Evolutionary conservation across 1,284 basidiomycete genomes (phyloP), one percentile per base, ranked within the genome.

Genomic region (Papiliotrema nemorosa): DNA sequence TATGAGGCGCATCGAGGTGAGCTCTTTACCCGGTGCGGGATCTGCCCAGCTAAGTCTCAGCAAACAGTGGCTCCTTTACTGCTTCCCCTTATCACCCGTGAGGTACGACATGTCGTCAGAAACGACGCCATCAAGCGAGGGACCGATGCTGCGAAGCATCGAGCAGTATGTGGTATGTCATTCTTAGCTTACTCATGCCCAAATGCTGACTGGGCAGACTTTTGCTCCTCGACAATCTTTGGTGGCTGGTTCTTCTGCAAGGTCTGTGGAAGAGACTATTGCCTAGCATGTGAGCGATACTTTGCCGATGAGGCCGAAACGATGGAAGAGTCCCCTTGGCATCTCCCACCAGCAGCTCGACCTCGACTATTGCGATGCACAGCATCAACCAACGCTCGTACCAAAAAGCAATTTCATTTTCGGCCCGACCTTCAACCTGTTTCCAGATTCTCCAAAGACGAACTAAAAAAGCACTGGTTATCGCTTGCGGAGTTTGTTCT

Each of bases 151-250:
- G 86, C 67, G 2, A 57, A 87, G 53, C 83, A 87, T 50, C 82
- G 89, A 34, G 84, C 84, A 14, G 89, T 85, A 36, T 94, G 88
- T 68, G 89, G 88, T 90, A 67, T 58, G 84, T 76, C 14, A 31
- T 62, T 46, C 51, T 25, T 57, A 39, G 21, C 48, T 25, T 34
- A 16, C 27, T 38, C 39, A n/a, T 31, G 3, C 27, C 41, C 43
- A 29, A 44, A 12, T 36, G 36, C 50, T 51, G 22, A 52, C 29
- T 7, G 47, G 39, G 36, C 63, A 90, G 90, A 97, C 73, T 90
- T 87, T 2, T 97, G 93, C 71, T 86, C 88, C 76, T 91, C 90
- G 3, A 90, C 89, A 14, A 84, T 97, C 53, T 94, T 96, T 70
- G 86, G 86, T 5, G 85, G 84, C 51, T 88, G 84, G 52, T 96